phyloP scores from a whole-genome alignment of 495 filamentous ascomycete genomes.

The Xylaria bambusicola region DNA sequence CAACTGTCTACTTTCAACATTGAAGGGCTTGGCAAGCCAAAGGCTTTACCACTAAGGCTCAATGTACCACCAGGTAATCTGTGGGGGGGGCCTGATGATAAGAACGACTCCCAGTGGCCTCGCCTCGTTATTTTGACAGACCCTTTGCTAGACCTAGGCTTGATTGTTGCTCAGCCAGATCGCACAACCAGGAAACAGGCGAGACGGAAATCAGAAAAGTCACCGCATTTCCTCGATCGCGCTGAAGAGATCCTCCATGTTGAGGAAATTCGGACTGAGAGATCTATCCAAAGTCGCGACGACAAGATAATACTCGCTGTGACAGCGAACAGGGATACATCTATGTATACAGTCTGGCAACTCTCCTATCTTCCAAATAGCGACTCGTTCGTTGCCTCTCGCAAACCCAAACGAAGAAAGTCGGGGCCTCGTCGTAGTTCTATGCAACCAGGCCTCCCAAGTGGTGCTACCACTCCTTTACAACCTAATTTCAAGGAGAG shows the following conservation, averaged over 20 bases:
- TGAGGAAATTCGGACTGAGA: conserved; percentile 30
- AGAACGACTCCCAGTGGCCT: conserved; percentile 64
- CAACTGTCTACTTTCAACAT: conserved; percentile 55
- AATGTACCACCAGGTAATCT: conserved; percentile 49
- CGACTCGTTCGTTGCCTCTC: conserved; percentile 53
- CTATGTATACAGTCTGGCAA: conserved; percentile 77
- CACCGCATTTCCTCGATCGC: conserved; percentile 54
- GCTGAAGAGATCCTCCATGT: conserved; percentile 82
- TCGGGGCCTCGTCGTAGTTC: conserved; percentile 79
- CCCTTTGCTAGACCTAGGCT: conserved; percentile 81
- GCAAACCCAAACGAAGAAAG: conserved; percentile 50
- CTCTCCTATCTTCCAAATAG: conserved; percentile 66
- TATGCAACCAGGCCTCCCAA: conserved; percentile 71
- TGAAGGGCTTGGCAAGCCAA: conserved; percentile 53
- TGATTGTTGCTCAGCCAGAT: conserved; percentile 65
- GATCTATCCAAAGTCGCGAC: conserved; percentile 19
- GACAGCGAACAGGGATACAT: conserved; percentile 73
- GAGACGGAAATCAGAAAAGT: conserved; percentile 24
- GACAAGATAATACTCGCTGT: conserved; percentile 72
- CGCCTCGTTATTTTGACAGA: conserved; percentile 83
- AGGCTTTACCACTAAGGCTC: conserved; percentile 46
- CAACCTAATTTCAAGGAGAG: conserved; percentile 53
- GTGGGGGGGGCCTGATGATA: conserved; percentile 49
- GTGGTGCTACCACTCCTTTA: conserved; percentile 79
- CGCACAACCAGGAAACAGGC: conserved; percentile 25